A percentile compares a stretch with the other conserved stretches of the same genome.
Conservation (phyloP, 805 yeast genomes). For the Sugiyamaella boreocaroliniensis region DNA sequence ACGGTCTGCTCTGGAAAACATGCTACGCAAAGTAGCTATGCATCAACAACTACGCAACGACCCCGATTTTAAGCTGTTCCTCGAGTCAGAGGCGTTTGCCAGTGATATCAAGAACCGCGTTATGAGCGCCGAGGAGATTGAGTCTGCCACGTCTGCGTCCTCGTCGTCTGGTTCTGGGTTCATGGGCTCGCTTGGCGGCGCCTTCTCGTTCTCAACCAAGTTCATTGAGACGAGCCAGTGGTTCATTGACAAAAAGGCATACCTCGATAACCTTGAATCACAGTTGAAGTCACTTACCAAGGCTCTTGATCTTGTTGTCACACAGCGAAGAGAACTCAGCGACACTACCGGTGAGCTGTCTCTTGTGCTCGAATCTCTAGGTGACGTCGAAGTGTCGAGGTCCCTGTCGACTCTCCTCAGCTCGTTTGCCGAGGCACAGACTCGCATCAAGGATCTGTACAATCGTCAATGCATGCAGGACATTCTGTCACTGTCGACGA, state of each 20-base stretch:
- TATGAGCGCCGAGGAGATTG: conserved; percentile 25
- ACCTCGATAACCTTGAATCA: conserved; percentile 63
- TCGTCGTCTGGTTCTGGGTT: conserved; percentile 37
- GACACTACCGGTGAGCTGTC: conserved; percentile 63
- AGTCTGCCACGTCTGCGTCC: conserved; percentile 25
- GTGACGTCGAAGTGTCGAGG: conserved; percentile 68
- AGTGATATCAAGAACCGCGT: conserved; percentile 55
- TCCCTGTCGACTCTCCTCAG: conserved; percentile 55
- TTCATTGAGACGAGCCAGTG: conserved; percentile 72
- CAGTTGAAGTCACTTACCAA: conserved; percentile 64
- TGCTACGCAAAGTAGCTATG: conserved; percentile 67
- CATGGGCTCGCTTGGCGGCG: conserved; percentile 59
- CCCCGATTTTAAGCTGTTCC: conserved; percentile 67
- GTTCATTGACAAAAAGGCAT: conserved; percentile 61
- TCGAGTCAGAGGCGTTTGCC: conserved; percentile 64
- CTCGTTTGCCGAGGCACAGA: conserved; percentile 67
- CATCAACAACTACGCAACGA: conserved; percentile 58
- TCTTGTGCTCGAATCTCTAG: conserved; percentile 48
- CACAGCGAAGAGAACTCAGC: conserved; percentile 70
- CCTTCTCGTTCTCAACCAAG: conserved; percentile 60
- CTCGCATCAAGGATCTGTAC: conserved; percentile 61
- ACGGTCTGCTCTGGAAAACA: conserved; percentile 73
- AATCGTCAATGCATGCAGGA: conserved; percentile 80
- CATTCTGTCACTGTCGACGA: conserved; percentile 74
- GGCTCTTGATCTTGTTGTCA: conserved; percentile 65